Evolutionary conservation across 495 filamentous ascomycete species (phyloP).

Genomic region (Umbilicaria muhlenbergii): DNA sequence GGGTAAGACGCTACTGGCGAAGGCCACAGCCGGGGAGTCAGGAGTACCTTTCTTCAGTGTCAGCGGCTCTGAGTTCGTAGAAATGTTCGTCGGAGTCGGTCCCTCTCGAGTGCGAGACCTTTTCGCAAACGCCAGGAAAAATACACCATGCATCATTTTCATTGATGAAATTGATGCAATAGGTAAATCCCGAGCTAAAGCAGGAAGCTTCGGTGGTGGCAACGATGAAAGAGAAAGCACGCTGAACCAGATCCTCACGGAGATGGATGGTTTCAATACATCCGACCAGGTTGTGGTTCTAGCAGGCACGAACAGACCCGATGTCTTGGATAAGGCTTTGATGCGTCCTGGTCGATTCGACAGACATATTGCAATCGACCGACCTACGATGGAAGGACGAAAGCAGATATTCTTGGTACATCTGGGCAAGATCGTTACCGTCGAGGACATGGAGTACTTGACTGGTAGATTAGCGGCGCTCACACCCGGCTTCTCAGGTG

Average conservation of each 20-base stretch:
- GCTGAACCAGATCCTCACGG: conserved; percentile 93
- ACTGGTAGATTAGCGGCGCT: conserved; percentile 76
- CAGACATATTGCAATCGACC: conserved; percentile 83
- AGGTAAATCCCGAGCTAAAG: conserved; percentile 71
- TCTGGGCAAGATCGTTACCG: conserved; percentile 79
- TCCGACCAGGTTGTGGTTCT: conserved; percentile 95
- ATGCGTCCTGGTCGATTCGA: conserved; percentile 97
- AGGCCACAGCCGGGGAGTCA: conserved; percentile 96
- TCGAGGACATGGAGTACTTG: conserved; percentile 74
- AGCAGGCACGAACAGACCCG: conserved; percentile 88
- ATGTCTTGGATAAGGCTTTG: conserved; percentile 86
- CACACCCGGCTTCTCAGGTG: conserved; percentile 91
- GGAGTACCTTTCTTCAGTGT: conserved; percentile 95
- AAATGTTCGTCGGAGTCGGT: conserved; percentile 99
- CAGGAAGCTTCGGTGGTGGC: conserved; percentile 59
- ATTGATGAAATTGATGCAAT: conserved; percentile 99
- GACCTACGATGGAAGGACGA: conserved; percentile 89
- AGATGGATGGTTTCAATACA: conserved; percentile 99
- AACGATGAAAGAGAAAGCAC: conserved; percentile 96
- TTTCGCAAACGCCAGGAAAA: conserved; percentile 87
- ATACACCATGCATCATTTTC: conserved; percentile 96
- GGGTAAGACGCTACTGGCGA: conserved; percentile 93
- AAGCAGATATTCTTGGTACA: conserved; percentile 94
- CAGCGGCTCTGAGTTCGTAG: conserved; percentile 95
- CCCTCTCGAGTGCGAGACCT: conserved; percentile 88